These are phyloP conservation scores for Chamaecrista fasciculata DNA, from an alignment of 306 rosid species.

Conservation along the genomic window DNA sequence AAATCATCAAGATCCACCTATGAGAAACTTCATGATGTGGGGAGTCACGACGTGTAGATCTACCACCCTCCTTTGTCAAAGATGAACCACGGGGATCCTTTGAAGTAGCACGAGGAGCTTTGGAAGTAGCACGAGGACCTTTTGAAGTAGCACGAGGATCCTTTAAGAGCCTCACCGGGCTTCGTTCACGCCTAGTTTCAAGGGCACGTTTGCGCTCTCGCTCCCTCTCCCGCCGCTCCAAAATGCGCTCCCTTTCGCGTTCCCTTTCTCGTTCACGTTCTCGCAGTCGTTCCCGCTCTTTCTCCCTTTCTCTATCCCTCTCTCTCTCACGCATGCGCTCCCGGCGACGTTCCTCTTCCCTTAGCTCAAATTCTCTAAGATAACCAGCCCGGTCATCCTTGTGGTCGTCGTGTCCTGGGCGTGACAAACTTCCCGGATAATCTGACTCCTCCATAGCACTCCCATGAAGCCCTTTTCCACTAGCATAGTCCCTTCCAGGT, in stretches of 20 bases:
- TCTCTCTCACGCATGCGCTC: conserved; percentile 92
- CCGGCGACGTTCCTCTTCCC: conserved; percentile 93
- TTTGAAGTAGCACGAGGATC: conserved; percentile 64
- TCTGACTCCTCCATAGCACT: conserved; percentile 77
- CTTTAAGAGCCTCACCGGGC: conserved; percentile 56
- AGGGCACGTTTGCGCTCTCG: conserved; percentile 82
- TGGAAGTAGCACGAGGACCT: conserved; percentile 54
- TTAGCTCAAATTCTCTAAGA: conserved; percentile 85
- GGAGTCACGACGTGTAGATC: conserved; percentile 70
- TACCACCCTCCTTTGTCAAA: conserved; percentile 80
- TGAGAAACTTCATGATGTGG: conserved; percentile 73
- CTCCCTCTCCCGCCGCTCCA: conserved; percentile 89
- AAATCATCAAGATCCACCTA: conserved; percentile 97
- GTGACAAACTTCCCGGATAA: conserved; percentile 59
- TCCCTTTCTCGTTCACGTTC: conserved; percentile 73
- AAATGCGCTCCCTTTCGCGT: conserved; percentile 66
- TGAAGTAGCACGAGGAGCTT: conserved; percentile 58
- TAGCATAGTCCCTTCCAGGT: conserved; percentile 96
- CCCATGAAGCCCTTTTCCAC: conserved; percentile 84
- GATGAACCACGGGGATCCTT: conserved; percentile 79
- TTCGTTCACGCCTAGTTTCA: conserved; percentile 47
- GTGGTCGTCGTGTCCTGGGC: conserved; percentile 62
- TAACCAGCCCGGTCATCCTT: conserved; percentile 92
- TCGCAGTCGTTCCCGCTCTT: conserved; percentile 66
- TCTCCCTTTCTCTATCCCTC: conserved; percentile 84